Conservation (phyloP, 1,139 yeast genomes). For the Meyerozyma smithsonii region DNA sequence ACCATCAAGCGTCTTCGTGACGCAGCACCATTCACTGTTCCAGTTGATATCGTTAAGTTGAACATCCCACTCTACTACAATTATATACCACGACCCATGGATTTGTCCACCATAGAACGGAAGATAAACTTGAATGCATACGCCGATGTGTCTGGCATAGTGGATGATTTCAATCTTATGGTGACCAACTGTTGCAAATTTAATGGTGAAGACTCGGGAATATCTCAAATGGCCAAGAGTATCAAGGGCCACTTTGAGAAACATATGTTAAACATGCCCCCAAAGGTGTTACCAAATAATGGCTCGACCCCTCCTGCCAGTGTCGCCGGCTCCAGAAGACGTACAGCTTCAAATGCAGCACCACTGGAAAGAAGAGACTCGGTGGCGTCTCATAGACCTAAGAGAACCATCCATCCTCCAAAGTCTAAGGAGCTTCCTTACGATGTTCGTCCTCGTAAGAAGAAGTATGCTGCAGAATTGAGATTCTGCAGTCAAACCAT, state of each 20-base stretch:
- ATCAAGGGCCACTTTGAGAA: conserved; percentile 90
- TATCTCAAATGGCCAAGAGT: conserved; percentile 87
- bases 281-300: conserved; percentile 52
- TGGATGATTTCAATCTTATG: conserved; percentile 80
- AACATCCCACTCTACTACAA: conserved; percentile 90
- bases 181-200: conserved; percentile 76
- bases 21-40: conserved; percentile 83
- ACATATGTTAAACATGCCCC: conserved; percentile 89
- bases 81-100: conserved; percentile 87
- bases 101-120: conserved; percentile 81
- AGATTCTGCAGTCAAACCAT: conserved; percentile 79
- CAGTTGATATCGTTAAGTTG: conserved; percentile 84
- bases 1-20: conserved; percentile 89
- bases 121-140: conserved; percentile 70
- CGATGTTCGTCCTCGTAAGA: conserved; percentile 84
- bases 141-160: conserved; percentile 60
- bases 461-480: conserved; percentile 86
- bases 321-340: conserved; percentile 38
- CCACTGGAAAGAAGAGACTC: conserved; percentile 37
- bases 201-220: conserved; percentile 79
- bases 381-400: conserved; percentile 65
- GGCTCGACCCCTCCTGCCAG: conserved; percentile 20
- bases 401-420: conserved; percentile 95
- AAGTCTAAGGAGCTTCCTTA: conserved; percentile 90
- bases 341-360: conserved; percentile 54